Base-by-base conservation (phyloP, 129 eudicot genomes). In the Flaveria brownii region DNA sequence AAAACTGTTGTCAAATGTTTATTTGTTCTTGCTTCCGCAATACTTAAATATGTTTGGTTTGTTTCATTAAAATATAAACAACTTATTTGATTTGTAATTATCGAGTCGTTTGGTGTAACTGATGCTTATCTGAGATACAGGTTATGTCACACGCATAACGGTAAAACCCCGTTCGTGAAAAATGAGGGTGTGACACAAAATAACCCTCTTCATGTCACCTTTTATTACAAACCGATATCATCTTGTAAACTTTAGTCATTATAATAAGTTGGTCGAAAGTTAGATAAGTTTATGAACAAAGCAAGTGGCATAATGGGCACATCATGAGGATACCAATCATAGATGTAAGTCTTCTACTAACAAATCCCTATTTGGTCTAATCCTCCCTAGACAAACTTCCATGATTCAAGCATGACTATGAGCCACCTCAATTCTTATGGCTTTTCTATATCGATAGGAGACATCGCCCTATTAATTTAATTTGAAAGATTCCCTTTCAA, bases 351-450 rank as follows among this genome's bases (percentile, higher is more conserved):
- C 84, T 39, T 84, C 79, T 75, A 59, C 76, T 78, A 78, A 78
- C 71, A 78, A 78, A 70, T 41, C 84, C 79, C 72, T 81, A 73
- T 81, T 57, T 71, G 78, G 81, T 75, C 84, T 76, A 82, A 82
- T 50, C 43, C 83, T 79, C 76, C 26, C 71, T 54, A 57, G 78
- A 85, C 84, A 83, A 80, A 76, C 82, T 71, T 45, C 77, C 81
- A 72, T 77, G 57, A 82, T 83, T 85, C 80, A 86, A 85, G 84
- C 79, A 75, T 62, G 88, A 77, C 83, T 62, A 81, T 28, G 54
- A 81, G 81, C 87, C 88, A 86, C 82, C 85, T 82, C 87, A 88
- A 72, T 82, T 55, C 81, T 56, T 80, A 54, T 67, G 82, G 72
- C 47, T 81, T 68, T 85, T 77, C 75, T 82, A 79, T 82, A 81